Evolutionary conservation across 495 filamentous ascomycete species (phyloP).

Genomic region (Hyaloscypha variabilis): DNA sequence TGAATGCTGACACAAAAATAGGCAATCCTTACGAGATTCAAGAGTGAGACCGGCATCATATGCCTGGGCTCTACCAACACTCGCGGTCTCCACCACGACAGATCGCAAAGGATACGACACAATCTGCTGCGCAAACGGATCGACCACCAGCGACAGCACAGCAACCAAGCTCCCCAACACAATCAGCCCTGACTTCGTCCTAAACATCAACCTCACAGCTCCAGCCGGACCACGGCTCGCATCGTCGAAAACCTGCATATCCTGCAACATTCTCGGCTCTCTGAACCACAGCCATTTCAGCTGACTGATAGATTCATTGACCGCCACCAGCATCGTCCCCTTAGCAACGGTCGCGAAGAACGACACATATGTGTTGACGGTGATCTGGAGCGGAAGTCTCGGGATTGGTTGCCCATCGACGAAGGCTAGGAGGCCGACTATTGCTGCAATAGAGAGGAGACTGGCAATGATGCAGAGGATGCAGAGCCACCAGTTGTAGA

Average conservation of each 20-base stretch:
- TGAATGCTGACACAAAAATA: not conserved
- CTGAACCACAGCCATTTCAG: conserved; percentile 8
- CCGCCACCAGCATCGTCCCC: not conserved
- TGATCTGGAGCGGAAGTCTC: not conserved
- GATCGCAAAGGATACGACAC: conserved; percentile 1
- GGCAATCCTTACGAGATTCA: not conserved
- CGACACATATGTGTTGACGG: not conserved
- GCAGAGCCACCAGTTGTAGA: conserved; percentile 3
- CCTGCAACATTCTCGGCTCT: not conserved
- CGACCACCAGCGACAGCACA: not conserved
- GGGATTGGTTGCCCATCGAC: not conserved
- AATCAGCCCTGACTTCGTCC: not conserved
- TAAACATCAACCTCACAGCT: conserved; percentile 2
- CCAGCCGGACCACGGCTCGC: not conserved
- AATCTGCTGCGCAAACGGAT: conserved; percentile 1
- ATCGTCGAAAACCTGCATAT: conserved; percentile 2
- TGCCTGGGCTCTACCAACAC: conserved; percentile 1
- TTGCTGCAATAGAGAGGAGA: not conserved
- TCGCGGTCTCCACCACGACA: not conserved
- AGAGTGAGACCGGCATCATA: not conserved
- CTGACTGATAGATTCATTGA: conserved; percentile 8
- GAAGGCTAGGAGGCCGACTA: not conserved
- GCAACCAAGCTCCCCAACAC: not conserved
- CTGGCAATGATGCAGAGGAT: conserved; percentile 1
- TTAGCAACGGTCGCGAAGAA: not conserved